These are phyloP conservation scores for slime mould (Dictyostelium discoideum) DNA, from an alignment of 78 protist genomes.

Conservation along the genomic window DNA sequence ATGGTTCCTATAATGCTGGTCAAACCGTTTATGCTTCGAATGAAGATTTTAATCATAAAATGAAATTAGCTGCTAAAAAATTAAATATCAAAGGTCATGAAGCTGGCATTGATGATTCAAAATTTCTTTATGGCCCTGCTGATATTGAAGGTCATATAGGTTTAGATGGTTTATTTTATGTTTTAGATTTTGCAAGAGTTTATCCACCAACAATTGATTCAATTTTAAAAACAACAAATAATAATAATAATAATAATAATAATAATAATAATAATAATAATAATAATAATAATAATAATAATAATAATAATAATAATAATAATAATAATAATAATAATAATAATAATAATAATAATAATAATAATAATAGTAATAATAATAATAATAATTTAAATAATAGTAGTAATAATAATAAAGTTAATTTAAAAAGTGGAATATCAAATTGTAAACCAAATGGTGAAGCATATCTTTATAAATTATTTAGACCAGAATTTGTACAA, in stretches of 20 bases:
- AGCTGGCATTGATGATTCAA: constrained; percentile 41
- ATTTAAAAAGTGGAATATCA: background rate
- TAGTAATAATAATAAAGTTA: background rate
- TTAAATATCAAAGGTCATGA: constrained; percentile 82
- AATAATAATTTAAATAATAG: background rate
- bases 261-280: background rate
- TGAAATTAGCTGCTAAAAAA: constrained; percentile 71
- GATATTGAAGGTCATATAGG: constrained; percentile 85
- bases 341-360: background rate
- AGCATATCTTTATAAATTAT: constrained; percentile 64
- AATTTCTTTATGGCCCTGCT: constrained; percentile 75
- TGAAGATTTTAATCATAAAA: constrained; percentile 4
- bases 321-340: background rate
- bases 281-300: background rate
- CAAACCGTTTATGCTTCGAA: constrained; percentile 17
- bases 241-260: background rate
- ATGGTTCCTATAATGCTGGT: constrained; percentile 80
- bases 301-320: background rate
- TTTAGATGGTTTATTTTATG: constrained; percentile 67
- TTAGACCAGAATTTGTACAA: constrained; percentile 85
- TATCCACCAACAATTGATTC: constrained; percentile 72
- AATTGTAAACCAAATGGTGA: background rate
- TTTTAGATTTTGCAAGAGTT: constrained; percentile 82
- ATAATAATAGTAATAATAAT: background rate
- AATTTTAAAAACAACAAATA: background rate